These are phyloP conservation scores for Chlamydomonas incerta DNA, from an alignment of 139 green algal genomes.

Conservation along the genomic window DNA sequence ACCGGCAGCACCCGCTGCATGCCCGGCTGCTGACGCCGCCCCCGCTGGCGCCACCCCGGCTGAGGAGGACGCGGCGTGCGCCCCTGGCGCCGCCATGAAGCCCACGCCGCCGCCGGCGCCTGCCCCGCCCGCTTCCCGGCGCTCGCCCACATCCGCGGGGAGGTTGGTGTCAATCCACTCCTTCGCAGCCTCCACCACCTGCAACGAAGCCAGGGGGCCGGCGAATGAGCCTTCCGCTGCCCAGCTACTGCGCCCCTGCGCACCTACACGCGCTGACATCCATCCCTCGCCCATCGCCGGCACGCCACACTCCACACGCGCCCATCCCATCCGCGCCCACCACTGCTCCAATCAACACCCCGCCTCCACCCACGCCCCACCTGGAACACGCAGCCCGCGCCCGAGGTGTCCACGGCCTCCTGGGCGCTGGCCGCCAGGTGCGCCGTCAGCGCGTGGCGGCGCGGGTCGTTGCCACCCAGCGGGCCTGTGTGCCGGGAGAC, in stretches of 20 bases:
- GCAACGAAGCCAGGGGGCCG: too few species aligned
- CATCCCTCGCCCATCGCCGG: not conserved
- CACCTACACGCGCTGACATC: not conserved
- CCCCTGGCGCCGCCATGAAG: not conserved
- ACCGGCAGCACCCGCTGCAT: not conserved
- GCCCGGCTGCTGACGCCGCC: not conserved
- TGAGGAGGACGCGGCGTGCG: not conserved
- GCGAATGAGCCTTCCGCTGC: too few species aligned
- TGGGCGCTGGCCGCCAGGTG: constrained; percentile 17
- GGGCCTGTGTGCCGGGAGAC: not conserved
- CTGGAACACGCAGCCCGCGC: constrained; percentile 48
- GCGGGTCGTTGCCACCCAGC: constrained; percentile 18
- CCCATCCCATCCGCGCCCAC: not conserved
- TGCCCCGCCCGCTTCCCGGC: not conserved
- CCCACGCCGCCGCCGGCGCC: too few species aligned
- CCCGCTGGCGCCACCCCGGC: not conserved
- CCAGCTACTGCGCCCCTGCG: too few species aligned
- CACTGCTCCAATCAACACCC: too few species aligned
- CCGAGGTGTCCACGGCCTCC: constrained; percentile 30
- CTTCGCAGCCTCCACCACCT: constrained; percentile 54
- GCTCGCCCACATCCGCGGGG: constrained; percentile 42
- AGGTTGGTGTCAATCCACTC: constrained; percentile 63
- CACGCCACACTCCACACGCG: not conserved
- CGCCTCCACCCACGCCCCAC: not conserved
- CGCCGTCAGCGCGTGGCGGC: constrained; percentile 26